These are phyloP conservation scores for Pholiota molesta DNA, from an alignment of 768 basidiomycete species.

Conservation along the genomic window DNA sequence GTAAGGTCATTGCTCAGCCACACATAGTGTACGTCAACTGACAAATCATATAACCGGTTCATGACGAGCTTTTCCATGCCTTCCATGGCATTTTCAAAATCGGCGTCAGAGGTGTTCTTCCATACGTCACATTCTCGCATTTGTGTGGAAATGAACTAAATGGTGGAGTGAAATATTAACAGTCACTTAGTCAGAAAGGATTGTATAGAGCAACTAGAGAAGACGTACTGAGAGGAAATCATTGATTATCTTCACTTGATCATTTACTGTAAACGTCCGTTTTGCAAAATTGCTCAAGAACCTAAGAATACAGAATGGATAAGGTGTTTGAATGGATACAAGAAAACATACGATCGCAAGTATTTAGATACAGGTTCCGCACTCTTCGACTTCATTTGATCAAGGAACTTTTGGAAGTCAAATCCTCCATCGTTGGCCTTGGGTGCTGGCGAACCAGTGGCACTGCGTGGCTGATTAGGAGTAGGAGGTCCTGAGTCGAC, in stretches of 20 bases:
- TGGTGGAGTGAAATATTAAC: not conserved
- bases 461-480: slow-evolving; percentile 24
- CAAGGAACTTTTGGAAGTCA: slow-evolving; percentile 93
- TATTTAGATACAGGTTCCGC: slow-evolving; percentile 96
- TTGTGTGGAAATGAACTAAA: slow-evolving; percentile 83
- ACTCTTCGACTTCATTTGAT: slow-evolving; percentile 86
- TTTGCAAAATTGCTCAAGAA: slow-evolving; percentile 94
- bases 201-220: slow-evolving; percentile 12
- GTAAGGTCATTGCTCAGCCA: slow-evolving; percentile 5
- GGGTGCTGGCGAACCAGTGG: slow-evolving; percentile 31
- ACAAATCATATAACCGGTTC: slow-evolving; percentile 97
- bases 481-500: slow-evolving; percentile 25
- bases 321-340: not conserved
- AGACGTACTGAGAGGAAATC: slow-evolving; percentile 83
- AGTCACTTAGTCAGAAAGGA: not conserved
- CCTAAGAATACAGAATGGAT: slow-evolving; percentile 40
- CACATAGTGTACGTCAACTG: slow-evolving; percentile 33
- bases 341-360: slow-evolving; percentile 80
- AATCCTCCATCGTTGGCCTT: slow-evolving; percentile 55
- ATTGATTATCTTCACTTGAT: slow-evolving; percentile 94
- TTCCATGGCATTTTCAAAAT: slow-evolving; percentile 97
- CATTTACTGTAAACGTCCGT: slow-evolving; percentile 86
- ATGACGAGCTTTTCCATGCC: slow-evolving; percentile 99
- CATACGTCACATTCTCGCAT: slow-evolving; percentile 88
- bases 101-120: slow-evolving; percentile 73